A percentile compares a stretch with the other conserved stretches of the same genome.
Evolutionary conservation across 768 basidiomycete species (phyloP).

Genomic region (Erythrobasidium yunnanense): DNA sequence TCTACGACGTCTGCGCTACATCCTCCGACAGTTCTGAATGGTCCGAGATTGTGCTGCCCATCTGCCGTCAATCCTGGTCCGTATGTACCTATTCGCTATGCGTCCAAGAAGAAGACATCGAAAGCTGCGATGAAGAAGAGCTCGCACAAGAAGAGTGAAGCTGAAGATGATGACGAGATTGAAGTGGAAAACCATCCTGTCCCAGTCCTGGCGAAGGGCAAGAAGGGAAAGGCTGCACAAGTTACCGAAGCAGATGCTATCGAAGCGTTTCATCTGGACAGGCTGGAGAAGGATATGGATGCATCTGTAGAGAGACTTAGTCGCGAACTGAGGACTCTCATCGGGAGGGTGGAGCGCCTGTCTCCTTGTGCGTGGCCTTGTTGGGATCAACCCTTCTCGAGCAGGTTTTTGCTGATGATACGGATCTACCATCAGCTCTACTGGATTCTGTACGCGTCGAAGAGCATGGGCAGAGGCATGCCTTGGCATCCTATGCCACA

Average conservation of each 20-base stretch:
- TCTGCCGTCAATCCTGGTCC: background rate
- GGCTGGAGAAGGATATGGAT: constrained; percentile 17
- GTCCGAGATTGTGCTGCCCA: background rate
- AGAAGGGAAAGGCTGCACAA: constrained; percentile 17
- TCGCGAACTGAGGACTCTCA: background rate
- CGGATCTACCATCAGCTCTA: no score
- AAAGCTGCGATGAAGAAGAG: background rate
- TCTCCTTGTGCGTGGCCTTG: constrained; percentile 6
- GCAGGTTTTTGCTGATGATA: no score
- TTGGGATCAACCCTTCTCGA: no score
- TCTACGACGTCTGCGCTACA: no score
- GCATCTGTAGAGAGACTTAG: constrained; percentile 14
- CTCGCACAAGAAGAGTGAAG: background rate
- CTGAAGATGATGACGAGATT: constrained; percentile 18
- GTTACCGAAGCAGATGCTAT: constrained; percentile 5
- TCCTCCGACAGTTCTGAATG: no score
- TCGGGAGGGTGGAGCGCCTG: constrained; percentile 9
- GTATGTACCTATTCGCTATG: no score
- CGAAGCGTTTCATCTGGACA: constrained; percentile 18
- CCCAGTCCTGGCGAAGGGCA: constrained; percentile 19
- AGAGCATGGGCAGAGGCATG: constrained; percentile 14
- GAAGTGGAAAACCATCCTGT: constrained; percentile 19
- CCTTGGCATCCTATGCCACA: constrained; percentile 9
- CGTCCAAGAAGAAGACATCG: constrained; percentile 14
- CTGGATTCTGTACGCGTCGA: constrained; percentile 15